These are phyloP conservation scores for Scedosporium aurantiacum DNA, from an alignment of 2,329 filamentous ascomycete genomes.

Conservation along the genomic window DNA sequence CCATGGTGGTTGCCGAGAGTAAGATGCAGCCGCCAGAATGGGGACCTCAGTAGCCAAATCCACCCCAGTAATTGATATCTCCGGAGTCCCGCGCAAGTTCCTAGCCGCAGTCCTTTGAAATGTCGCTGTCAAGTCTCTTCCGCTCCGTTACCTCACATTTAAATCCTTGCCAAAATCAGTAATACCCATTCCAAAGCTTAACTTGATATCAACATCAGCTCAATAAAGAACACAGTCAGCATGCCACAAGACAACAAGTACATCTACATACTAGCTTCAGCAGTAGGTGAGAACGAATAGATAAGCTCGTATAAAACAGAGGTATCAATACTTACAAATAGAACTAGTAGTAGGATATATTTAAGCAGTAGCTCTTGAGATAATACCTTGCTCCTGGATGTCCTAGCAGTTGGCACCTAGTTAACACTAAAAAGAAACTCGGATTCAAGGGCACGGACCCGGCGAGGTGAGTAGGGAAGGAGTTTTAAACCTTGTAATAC, in stretches of 20 bases:
- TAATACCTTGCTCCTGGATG: no score
- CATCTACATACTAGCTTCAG: constrained; percentile 4
- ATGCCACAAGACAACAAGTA: constrained; percentile 8
- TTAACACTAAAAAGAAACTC: no score
- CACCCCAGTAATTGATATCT: not conserved
- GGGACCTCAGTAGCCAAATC: not conserved
- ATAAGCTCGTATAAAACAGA: not conserved
- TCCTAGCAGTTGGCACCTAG: no score
- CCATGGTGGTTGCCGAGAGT: constrained; percentile 1
- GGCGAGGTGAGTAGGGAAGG: no score
- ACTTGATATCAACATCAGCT: not conserved
- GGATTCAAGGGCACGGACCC: no score
- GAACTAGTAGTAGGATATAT: no score
- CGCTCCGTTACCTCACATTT: not conserved
- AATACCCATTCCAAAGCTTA: not conserved
- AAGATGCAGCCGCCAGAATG: not conserved
- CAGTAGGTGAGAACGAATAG: constrained; percentile 8
- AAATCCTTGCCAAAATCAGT: not conserved
- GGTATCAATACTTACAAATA: no score
- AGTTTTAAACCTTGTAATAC: no score
- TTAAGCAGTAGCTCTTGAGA: no score
- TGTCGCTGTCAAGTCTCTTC: not conserved
- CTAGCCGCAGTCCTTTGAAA: not conserved
- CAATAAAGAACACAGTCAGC: not conserved
- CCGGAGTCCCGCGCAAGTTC: not conserved